Evolutionary conservation across 768 basidiomycete genomes (phyloP).

Genomic region (Russula griseocarnosa): DNA sequence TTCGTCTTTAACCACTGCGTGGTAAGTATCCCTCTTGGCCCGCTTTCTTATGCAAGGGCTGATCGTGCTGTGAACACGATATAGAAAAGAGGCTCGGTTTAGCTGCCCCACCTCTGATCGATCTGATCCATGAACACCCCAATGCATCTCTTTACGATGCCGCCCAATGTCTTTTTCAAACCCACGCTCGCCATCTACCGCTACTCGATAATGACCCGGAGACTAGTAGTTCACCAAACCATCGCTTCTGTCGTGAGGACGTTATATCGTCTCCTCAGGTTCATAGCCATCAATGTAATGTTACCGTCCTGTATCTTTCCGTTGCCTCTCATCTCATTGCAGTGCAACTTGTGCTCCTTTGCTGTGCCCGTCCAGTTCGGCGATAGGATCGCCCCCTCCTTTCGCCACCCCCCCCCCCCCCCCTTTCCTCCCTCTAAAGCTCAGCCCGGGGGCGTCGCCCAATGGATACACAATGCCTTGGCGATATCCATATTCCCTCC

Average conservation of each 20-base stretch:
- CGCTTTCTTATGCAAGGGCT: constrained; percentile 2
- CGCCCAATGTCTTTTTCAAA: constrained; percentile 83
- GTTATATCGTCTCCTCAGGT: constrained; percentile 96
- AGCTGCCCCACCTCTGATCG: constrained; percentile 83
- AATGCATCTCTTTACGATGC: constrained; percentile 85
- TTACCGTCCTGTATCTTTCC: constrained; percentile 9
- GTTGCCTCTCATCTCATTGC: not conserved
- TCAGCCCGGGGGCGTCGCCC: not conserved
- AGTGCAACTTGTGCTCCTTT: constrained; percentile 52
- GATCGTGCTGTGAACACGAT: constrained; percentile 1
- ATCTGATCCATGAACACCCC: constrained; percentile 83
- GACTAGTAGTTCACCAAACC: constrained; percentile 91
- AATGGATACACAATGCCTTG: not conserved
- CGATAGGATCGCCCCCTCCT: not conserved
- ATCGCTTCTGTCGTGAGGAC: constrained; percentile 95
- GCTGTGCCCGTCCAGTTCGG: constrained; percentile 3
- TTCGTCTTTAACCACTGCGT: constrained; percentile 83
- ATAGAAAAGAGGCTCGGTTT: constrained; percentile 93
- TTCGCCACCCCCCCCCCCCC: too few relatives aligned
- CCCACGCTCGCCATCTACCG: constrained; percentile 90
- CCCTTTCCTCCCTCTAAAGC: not conserved
- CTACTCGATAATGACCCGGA: constrained; percentile 90
- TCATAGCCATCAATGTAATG: constrained; percentile 92
- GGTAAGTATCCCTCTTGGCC: constrained; percentile 46
- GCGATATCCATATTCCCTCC: not conserved